Percentiles rank a stretch among this genome's conserved stretches.
phyloP scores from a whole-genome alignment of 106 monocot species.

The Apostasia ramifera region DNA sequence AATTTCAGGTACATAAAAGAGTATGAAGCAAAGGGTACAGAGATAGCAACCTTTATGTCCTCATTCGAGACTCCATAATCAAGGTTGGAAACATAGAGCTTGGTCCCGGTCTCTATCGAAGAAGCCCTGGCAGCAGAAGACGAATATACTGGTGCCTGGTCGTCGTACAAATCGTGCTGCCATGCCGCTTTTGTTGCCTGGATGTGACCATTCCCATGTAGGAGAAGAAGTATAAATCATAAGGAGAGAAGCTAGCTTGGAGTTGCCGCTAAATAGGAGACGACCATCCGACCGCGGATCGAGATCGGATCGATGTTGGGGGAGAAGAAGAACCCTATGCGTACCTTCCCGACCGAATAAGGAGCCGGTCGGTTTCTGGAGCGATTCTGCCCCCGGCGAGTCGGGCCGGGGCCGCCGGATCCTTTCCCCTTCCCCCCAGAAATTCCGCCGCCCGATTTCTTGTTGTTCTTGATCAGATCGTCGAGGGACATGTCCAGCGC shows the following conservation, averaged over 20 bases:
- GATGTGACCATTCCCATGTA: slow-evolving; percentile 13
- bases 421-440: slow-evolving; percentile 10
- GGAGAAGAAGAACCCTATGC: slow-evolving; percentile 9
- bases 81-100: slow-evolving; percentile 80
- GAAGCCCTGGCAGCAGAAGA: slow-evolving; percentile 16
- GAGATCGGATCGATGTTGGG: slow-evolving; percentile 9
- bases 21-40: background rate
- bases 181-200: slow-evolving; percentile 24
- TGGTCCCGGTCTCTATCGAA: slow-evolving; percentile 72
- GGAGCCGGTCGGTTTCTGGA: slow-evolving; percentile 11
- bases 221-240: slow-evolving; percentile 14
- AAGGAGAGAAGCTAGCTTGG: slow-evolving; percentile 15
- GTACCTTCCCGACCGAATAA: slow-evolving; percentile 17
- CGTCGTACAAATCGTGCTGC: slow-evolving; percentile 30
- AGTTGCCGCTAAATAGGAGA: slow-evolving; percentile 1
- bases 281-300: slow-evolving; percentile 3
- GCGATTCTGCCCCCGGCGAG: slow-evolving; percentile 9
- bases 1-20: background rate
- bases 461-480: slow-evolving; percentile 25
- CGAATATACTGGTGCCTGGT: slow-evolving; percentile 21
- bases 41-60: slow-evolving; percentile 52
- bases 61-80: slow-evolving; percentile 74
- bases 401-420: slow-evolving; percentile 10
- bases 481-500: slow-evolving; percentile 22
- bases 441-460: slow-evolving; percentile 8